phyloP scores from a whole-genome alignment of 2,329 filamentous ascomycete genomes.

The Didymella keratinophila region DNA sequence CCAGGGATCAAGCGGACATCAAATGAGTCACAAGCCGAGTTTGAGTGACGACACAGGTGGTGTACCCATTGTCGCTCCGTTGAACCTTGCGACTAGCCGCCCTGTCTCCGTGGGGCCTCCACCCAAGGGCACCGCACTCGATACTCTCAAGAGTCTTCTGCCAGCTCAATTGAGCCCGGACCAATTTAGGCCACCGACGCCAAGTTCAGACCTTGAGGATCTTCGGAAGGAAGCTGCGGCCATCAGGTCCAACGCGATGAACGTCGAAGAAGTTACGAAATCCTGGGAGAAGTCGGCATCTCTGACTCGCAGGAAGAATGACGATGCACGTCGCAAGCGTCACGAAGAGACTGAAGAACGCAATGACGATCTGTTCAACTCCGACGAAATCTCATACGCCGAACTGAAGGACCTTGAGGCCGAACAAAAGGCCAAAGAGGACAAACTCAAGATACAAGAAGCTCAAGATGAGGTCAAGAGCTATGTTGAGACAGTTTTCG shows the following conservation, averaged over 20 bases:
- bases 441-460: slow-evolving; percentile 60
- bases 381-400: slow-evolving; percentile 65
- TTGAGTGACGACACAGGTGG: slow-evolving; percentile 30
- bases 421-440: slow-evolving; percentile 63
- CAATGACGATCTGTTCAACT: slow-evolving; percentile 63
- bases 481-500: slow-evolving; percentile 61
- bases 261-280: slow-evolving; percentile 33
- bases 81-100: slow-evolving; percentile 33
- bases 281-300: slow-evolving; percentile 59
- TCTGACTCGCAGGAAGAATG: slow-evolving; percentile 55
- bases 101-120: slow-evolving; percentile 22
- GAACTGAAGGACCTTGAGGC: slow-evolving; percentile 64
- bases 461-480: slow-evolving; percentile 61
- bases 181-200: neutral
- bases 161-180: slow-evolving; percentile 25
- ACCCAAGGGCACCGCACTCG: slow-evolving; percentile 26
- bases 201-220: slow-evolving; percentile 33
- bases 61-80: slow-evolving; percentile 37
- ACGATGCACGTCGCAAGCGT: slow-evolving; percentile 58
- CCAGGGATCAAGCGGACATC: slow-evolving; percentile 20
- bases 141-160: slow-evolving; percentile 32
- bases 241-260: slow-evolving; percentile 30
- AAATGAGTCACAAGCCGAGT: slow-evolving; percentile 25
- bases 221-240: slow-evolving; percentile 28
- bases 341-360: slow-evolving; percentile 62